These are phyloP conservation scores for Cyamopsis tetragonoloba DNA, from an alignment of 306 rosid genomes.

Conservation along the genomic window DNA sequence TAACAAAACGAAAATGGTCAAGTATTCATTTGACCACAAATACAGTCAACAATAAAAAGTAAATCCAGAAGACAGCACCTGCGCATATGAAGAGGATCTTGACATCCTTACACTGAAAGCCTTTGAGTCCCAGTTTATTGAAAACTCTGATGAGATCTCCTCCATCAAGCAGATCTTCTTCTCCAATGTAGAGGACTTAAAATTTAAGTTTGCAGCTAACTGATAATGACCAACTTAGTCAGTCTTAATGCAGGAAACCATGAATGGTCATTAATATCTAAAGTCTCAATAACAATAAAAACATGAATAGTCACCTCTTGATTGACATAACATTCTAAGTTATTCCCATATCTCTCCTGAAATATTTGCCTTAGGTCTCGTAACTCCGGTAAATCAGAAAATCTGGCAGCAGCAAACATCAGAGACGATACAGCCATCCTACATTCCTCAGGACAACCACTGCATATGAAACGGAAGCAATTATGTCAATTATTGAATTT, in stretches of 20 bases:
- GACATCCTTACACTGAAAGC: conserved; percentile 77
- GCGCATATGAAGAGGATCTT: conserved; percentile 44
- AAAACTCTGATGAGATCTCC: conserved; percentile 68
- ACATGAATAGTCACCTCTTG: conserved; percentile 45
- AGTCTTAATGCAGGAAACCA: conserved; percentile 27
- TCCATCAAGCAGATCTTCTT: conserved; percentile 74
- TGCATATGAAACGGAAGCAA: conserved; percentile 36
- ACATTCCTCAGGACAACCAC: conserved; percentile 95
- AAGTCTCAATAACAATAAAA: conserved; percentile 3
- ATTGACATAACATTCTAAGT: conserved; percentile 55
- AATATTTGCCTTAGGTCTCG: conserved; percentile 84
- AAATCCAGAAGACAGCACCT: conserved; percentile 43
- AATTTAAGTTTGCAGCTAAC: conserved; percentile 76
- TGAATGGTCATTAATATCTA: conserved; percentile 2
- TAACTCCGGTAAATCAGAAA: conserved; percentile 93
- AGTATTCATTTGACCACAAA: neutral
- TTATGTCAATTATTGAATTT: neutral
- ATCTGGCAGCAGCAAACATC: conserved; percentile 92
- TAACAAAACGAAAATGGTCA: too few relatives aligned
- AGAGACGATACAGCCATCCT: conserved; percentile 77
- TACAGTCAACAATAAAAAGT: conserved; percentile 12
- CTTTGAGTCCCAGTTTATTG: conserved; percentile 76
- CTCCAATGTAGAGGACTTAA: conserved; percentile 68
- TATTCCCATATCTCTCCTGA: conserved; percentile 75
- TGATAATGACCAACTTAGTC: conserved; percentile 30